Conservation (phyloP, 306 rosid species). For the Glycine soja region DNA sequence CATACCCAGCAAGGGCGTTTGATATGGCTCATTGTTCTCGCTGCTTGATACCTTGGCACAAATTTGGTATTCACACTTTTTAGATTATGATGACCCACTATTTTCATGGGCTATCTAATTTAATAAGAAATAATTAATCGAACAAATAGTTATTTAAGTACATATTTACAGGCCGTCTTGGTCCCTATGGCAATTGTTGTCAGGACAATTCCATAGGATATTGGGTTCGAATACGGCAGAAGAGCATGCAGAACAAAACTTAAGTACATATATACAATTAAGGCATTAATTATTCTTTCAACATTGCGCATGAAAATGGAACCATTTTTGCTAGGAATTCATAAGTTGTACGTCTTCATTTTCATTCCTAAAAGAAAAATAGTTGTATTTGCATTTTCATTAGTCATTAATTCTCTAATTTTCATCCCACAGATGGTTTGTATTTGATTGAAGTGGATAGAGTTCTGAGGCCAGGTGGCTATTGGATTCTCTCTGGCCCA, state of each 20-base stretch:
- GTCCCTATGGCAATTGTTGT: too few relatives aligned
- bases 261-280: neutral
- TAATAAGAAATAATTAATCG: neutral
- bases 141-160: neutral
- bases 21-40: conserved; percentile 99
- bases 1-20: conserved; percentile 93
- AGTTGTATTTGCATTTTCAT: too few relatives aligned
- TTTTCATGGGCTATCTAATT: neutral
- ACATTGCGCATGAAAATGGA: conserved; percentile 16
- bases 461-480: conserved; percentile 92
- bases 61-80: conserved; percentile 55
- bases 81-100: neutral
- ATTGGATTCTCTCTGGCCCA: conserved; percentile 98
- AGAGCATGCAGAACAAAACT: too few relatives aligned
- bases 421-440: conserved; percentile 69
- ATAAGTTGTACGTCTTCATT: neutral
- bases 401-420: too few relatives aligned
- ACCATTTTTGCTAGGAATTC: conserved; percentile 2
- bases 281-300: neutral
- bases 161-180: neutral
- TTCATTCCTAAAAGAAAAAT: neutral
- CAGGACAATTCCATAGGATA: too few relatives aligned
- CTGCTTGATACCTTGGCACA: conserved; percentile 85
- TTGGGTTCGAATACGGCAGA: too few relatives aligned
- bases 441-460: conserved; percentile 90